Conservation (phyloP, 257 asterid species). For the Salvia hispanica region DNA sequence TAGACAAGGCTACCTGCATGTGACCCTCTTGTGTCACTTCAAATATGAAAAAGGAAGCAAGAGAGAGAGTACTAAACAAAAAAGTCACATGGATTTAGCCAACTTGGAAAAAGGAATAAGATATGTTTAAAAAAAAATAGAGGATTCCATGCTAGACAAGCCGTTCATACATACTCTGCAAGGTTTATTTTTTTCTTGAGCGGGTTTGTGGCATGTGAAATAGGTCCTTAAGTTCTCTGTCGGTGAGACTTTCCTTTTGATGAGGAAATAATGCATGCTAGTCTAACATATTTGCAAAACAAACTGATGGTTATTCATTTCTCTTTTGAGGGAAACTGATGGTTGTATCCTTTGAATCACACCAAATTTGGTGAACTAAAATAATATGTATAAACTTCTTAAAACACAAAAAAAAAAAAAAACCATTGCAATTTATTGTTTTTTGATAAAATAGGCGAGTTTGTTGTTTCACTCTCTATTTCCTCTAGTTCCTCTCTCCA, state of each 20-base stretch:
- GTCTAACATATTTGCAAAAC: slow-evolving; percentile 13
- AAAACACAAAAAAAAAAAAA: neutral
- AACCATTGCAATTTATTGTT: no score
- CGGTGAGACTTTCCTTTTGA: neutral
- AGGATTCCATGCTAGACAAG: neutral
- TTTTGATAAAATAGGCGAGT: no score
- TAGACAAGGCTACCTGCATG: neutral
- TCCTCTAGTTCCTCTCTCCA: no score
- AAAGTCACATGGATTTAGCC: neutral
- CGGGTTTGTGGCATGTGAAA: slow-evolving; percentile 15
- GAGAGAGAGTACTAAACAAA: neutral
- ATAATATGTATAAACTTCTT: no score
- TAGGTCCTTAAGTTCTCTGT: slow-evolving; percentile 1
- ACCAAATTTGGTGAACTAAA: no score
- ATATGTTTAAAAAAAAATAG: neutral
- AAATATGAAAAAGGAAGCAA: neutral
- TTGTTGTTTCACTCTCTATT: no score
- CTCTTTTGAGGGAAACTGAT: neutral
- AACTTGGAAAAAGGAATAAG: neutral
- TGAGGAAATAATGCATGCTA: neutral
- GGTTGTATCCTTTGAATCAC: neutral
- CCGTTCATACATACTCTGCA: neutral
- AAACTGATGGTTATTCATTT: neutral
- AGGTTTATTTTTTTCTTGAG: neutral
- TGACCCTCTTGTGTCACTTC: neutral